Percentiles rank a stretch among this genome's conserved stretches.
These are phyloP conservation scores for Coleophoma crateriformis DNA, from an alignment of 2,329 filamentous ascomycete species.

Conservation along the genomic window DNA sequence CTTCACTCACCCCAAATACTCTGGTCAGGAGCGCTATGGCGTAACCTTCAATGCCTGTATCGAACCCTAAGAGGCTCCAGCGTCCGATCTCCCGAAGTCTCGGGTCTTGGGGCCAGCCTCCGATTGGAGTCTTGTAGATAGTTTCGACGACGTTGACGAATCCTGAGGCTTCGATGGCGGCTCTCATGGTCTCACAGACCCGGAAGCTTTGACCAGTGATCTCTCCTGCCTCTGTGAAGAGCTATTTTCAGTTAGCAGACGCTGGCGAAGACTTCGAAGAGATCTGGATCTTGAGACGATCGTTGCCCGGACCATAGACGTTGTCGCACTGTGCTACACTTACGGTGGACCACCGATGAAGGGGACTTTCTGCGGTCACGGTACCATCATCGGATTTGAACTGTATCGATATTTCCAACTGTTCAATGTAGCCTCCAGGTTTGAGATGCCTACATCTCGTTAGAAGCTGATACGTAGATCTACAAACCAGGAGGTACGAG, in stretches of 20 bases:
- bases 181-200: conserved; percentile 14
- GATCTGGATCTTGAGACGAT: too few species aligned
- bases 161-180: conserved; percentile 17
- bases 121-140: conserved; percentile 23
- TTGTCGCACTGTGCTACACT: not conserved
- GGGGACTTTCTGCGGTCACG: conserved; percentile 30
- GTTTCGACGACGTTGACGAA: conserved; percentile 25
- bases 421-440: conserved; percentile 31
- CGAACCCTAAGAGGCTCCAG: conserved; percentile 17
- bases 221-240: conserved; percentile 35
- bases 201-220: conserved; percentile 31
- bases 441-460: conserved; percentile 24
- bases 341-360: conserved; percentile 33
- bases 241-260: conserved; percentile 10
- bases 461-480: not conserved
- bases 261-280: too few species aligned
- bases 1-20: conserved; percentile 17
- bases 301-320: not conserved
- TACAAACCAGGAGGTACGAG: not conserved
- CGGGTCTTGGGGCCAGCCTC: conserved; percentile 26
- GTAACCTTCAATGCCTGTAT: conserved; percentile 20
- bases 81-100: conserved; percentile 21
- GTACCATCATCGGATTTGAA: conserved; percentile 39
- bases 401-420: conserved; percentile 21
- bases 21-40: conserved; percentile 18